These are phyloP conservation scores for Sergeia podlipaevii DNA, from an alignment of 208 protist genomes.

Conservation along the genomic window DNA sequence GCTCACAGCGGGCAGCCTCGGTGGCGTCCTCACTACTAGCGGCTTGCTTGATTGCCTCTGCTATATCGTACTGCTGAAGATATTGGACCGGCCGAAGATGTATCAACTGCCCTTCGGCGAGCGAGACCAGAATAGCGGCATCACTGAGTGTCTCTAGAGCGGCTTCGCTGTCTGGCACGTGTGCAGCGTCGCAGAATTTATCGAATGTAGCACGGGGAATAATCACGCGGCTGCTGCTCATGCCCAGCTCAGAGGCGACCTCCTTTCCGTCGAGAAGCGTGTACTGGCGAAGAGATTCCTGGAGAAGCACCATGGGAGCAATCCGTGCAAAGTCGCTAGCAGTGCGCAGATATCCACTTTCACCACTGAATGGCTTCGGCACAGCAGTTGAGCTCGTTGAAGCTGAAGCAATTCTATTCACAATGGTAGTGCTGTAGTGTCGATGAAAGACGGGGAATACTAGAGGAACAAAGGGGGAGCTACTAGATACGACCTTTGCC, in stretches of 20 bases:
- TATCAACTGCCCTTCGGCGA: constrained; percentile 34
- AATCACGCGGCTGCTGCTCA: constrained; percentile 24
- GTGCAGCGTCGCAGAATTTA: constrained; percentile 41
- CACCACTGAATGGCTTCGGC: neutral
- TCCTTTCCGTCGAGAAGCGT: constrained; percentile 18
- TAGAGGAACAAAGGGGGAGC: neutral
- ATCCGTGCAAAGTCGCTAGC: constrained; percentile 31
- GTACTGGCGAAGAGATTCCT: constrained; percentile 48
- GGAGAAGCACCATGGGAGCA: constrained; percentile 51
- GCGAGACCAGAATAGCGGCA: constrained; percentile 43
- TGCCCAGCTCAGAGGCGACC: constrained; percentile 4
- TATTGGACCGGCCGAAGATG: constrained; percentile 66
- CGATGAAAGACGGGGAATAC: neutral
- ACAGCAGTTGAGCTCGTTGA: neutral
- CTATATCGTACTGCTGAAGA: constrained; percentile 25
- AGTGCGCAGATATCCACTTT: neutral
- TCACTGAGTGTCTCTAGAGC: constrained; percentile 45
- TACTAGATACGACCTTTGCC: too few species aligned
- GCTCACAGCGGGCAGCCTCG: neutral
- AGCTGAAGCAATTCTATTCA: too few species aligned
- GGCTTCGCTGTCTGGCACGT: constrained; percentile 34
- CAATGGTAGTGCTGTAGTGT: neutral
- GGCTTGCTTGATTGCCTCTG: neutral
- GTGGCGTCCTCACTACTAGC: neutral
- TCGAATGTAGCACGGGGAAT: constrained; percentile 52